Evolutionary conservation across 768 basidiomycete genomes (phyloP), one percentile per base, ranked within the genome.

Genomic region (Boletus sensibilis): DNA sequence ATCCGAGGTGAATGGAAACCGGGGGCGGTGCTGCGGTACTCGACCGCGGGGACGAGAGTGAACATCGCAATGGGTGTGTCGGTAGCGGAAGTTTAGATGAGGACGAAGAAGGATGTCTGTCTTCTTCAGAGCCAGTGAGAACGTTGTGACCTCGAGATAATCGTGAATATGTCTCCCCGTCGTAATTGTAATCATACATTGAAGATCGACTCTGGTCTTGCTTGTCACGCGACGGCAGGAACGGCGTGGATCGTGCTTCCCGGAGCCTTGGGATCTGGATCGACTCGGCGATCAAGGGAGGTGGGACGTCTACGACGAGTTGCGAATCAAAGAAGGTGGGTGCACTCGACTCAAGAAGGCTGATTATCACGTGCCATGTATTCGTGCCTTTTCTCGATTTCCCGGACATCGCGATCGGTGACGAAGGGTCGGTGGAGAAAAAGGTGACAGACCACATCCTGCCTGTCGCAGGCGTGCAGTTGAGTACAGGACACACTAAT

Each of bases 351-450:
- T 66, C 65, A 7, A 66, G 16, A 13, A 65, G 6, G 4, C 75
- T 75, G 9, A 87, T 75, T 21, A 76, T 69, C 45, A 85, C 70
- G 47, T 78, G 75, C 84, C 66, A 70, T 10, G 53, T 44, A n/a
- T 47, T 57, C 31, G 5, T 27, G 40, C 41, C 16, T 23, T 50
- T 63, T 25, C 39, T 51, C 13, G 50, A 47, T 41, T 59, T 67
- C 44, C 53, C 58, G 3, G 45, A 45, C 16, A 44, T 5, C 14
- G 33, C 35, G 9, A 18, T 18, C 18, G 41, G 39, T 4, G 55
- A 54, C 13, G 52, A 34, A 23, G 58, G 33, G 23, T 57, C 34
- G 0, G 58, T 52, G 6, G 60, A 60, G 46, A 69, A 63, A 49
- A 67, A 69, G 13, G 54, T 56, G 20, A 69, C 10, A 29, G 59